Evolutionary conservation across 768 basidiomycete species (phyloP).

Genomic region (Lentinus tigrinus): DNA sequence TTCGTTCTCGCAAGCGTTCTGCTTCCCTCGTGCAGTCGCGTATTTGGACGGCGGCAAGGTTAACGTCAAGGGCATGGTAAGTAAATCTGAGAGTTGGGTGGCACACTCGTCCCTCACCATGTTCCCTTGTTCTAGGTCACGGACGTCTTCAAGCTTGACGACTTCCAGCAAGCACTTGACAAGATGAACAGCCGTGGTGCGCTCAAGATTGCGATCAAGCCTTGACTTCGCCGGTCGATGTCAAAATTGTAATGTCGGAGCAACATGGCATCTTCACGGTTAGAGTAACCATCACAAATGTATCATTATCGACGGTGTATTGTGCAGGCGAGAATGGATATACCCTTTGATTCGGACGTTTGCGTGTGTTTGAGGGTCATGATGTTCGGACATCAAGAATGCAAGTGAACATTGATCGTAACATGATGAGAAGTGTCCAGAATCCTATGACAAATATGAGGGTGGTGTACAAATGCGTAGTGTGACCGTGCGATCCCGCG

Average conservation of each 20-base stretch:
- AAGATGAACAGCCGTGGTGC: constrained; percentile 62
- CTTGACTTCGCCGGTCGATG: constrained; percentile 22
- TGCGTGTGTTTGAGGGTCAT: too few relatives aligned
- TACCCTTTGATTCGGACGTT: too few relatives aligned
- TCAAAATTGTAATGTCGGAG: neutral
- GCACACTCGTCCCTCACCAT: neutral
- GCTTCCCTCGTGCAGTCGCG: constrained; percentile 89
- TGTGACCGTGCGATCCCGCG: too few relatives aligned
- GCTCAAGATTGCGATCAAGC: constrained; percentile 51
- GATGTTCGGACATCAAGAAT: neutral
- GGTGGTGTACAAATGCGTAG: too few relatives aligned
- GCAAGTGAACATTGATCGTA: neutral
- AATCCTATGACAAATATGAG: constrained; percentile 6
- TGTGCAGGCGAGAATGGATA: too few relatives aligned
- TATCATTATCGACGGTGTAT: neutral
- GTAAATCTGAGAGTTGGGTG: neutral
- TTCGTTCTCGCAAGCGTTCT: constrained; percentile 88
- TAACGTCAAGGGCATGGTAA: constrained; percentile 77
- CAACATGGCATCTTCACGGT: constrained; percentile 3
- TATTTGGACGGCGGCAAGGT: constrained; percentile 88
- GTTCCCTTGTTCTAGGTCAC: constrained; percentile 40
- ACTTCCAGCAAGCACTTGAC: constrained; percentile 66
- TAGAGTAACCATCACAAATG: neutral
- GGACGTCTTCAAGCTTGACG: constrained; percentile 55
- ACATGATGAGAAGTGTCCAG: too few relatives aligned